These are phyloP conservation scores for Mimosa pudica DNA, from an alignment of 306 rosid species.

Conservation along the genomic window DNA sequence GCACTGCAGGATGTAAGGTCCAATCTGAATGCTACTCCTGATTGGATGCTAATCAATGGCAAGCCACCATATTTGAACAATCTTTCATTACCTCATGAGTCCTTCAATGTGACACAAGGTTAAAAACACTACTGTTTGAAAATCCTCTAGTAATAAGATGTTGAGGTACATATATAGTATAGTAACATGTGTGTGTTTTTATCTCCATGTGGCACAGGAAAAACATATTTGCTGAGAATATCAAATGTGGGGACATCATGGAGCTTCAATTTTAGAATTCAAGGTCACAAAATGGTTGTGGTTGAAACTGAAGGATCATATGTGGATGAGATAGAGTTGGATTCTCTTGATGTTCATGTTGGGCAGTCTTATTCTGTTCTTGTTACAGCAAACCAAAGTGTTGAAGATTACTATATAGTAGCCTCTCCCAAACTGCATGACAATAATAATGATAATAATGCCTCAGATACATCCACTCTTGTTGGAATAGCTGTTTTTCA, in stretches of 20 bases:
- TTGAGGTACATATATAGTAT: neutral
- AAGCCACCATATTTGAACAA: conserved; percentile 52
- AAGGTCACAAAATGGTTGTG: conserved; percentile 61
- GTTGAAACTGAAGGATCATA: conserved; percentile 94
- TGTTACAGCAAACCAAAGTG: conserved; percentile 66
- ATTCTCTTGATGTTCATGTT: conserved; percentile 85
- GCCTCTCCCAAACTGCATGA: conserved; percentile 63
- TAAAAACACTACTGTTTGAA: conserved; percentile 10
- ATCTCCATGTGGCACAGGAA: conserved; percentile 52
- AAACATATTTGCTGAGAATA: conserved; percentile 76
- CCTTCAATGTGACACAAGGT: conserved; percentile 73
- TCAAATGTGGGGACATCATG: conserved; percentile 76
- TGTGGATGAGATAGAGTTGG: conserved; percentile 56
- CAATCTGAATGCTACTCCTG: conserved; percentile 34
- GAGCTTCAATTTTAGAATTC: conserved; percentile 86
- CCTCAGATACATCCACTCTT: conserved; percentile 33
- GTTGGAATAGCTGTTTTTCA: conserved; percentile 62
- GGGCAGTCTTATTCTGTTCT: conserved; percentile 90
- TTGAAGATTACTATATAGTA: conserved; percentile 69
- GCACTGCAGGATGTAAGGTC: conserved; percentile 50
- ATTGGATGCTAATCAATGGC: conserved; percentile 72
- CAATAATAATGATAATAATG: neutral
- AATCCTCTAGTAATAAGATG: conserved; percentile 10
- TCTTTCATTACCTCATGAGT: conserved; percentile 47
- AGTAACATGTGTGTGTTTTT: neutral